phyloP scores from a whole-genome alignment of 148 eudicot species.

The Rhododendron mucronatum region DNA sequence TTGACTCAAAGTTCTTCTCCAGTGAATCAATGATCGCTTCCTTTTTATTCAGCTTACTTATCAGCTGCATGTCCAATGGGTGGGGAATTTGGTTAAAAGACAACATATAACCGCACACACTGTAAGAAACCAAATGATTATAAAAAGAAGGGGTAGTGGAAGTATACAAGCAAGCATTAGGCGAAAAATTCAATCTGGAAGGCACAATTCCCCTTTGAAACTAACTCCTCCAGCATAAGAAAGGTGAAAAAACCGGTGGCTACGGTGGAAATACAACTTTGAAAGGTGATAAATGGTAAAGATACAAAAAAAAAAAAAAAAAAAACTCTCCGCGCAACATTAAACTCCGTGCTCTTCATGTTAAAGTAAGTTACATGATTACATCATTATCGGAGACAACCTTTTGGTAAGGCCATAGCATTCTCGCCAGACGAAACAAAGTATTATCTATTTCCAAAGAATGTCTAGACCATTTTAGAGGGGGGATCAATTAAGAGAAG shows the following conservation, averaged over 20 bases:
- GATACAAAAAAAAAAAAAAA: background rate
- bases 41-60: conserved; percentile 48
- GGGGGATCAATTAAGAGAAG: background rate
- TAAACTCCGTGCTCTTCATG: background rate
- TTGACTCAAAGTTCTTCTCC: conserved; percentile 52
- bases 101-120: background rate
- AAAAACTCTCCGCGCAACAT: background rate
- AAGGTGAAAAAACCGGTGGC: background rate
- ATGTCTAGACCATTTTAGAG: background rate
- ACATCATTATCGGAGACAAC: background rate
- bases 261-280: background rate
- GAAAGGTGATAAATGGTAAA: background rate
- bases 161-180: background rate
- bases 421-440: background rate
- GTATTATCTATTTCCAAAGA: background rate
- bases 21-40: conserved; percentile 54
- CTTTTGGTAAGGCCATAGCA: background rate
- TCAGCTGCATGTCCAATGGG: conserved; percentile 45
- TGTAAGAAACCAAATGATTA: background rate
- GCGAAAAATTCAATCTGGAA: background rate
- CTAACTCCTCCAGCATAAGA: background rate
- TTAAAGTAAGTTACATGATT: background rate
- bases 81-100: background rate
- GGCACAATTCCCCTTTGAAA: background rate
- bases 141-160: background rate